phyloP scores from a whole-genome alignment of 352 stramenopile genomes.

The Lagenidium giganteum region DNA sequence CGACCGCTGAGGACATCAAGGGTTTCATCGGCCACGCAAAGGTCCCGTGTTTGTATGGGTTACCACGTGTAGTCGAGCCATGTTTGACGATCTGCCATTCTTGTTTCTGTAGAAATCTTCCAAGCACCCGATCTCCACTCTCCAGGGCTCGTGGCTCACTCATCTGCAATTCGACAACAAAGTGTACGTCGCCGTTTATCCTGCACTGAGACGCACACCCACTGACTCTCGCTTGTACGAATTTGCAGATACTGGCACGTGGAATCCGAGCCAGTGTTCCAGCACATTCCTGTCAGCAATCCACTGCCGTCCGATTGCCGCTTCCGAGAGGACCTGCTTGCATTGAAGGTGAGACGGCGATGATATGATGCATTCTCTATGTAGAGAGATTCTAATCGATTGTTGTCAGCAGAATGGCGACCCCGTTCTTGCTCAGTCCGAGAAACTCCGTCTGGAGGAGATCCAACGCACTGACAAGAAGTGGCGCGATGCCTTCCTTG shows the following conservation, averaged over 20 bases:
- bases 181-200: slow-evolving; percentile 23
- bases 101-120: slow-evolving; percentile 25
- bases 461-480: slow-evolving; percentile 55
- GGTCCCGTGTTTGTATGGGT: no score
- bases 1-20: slow-evolving; percentile 61
- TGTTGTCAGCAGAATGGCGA: slow-evolving; percentile 33
- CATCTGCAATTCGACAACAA: slow-evolving; percentile 68
- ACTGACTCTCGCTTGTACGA: neutral
- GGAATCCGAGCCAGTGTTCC: slow-evolving; percentile 56
- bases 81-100: neutral
- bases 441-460: slow-evolving; percentile 71
- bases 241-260: slow-evolving; percentile 59
- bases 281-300: slow-evolving; percentile 33
- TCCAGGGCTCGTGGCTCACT: slow-evolving; percentile 64
- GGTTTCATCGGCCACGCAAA: slow-evolving; percentile 54
- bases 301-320: slow-evolving; percentile 54
- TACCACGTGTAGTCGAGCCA: no score
- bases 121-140: slow-evolving; percentile 36
- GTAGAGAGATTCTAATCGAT: neutral
- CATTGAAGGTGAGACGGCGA: slow-evolving; percentile 32
- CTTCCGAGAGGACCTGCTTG: slow-evolving; percentile 59
- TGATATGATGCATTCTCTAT: neutral
- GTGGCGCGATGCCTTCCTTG: slow-evolving; percentile 19
- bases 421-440: slow-evolving; percentile 41
- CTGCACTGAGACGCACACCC: neutral